Evolutionary conservation across 2,329 filamentous ascomycete species (phyloP), one percentile per base, ranked within the genome.

Genomic region (Pestalotiopsis sp.): DNA sequence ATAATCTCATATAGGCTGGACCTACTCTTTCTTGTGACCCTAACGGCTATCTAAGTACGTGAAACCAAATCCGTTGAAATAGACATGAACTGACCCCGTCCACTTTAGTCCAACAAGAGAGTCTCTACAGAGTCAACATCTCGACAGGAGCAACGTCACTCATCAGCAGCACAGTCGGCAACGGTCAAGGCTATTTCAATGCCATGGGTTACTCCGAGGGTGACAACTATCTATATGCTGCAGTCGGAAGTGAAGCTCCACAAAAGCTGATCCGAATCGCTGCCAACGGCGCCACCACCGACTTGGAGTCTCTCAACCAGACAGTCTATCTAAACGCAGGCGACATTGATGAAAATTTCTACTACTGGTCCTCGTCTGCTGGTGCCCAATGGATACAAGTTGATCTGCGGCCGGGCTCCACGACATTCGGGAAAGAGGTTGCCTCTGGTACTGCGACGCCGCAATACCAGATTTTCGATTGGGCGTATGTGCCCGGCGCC

Each of bases 221-320:
- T 4, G 71, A 73, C 62, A 71, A 71, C 65, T 70, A 63, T 59
- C 58, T 73, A 14, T 73, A 73, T 62, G 71, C 56, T 1, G 31
- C 52, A n/a, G 57, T 66, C 27, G 62, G 66, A 13, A 38, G 20
- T 14, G 13, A 13, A 23, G 66, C 68, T 41, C 25, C 56, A 4
- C 9, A 41, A 17, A 25, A 49, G 25, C 64, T 69, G 12, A 57
- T 72, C 36, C 70, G 71, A 36, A 72, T 72, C 57, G 39, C n/a
- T 13, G 64, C 38, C 49, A 67, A 71, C 45, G 72, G 71, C 31
- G 58, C 45, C 38, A 60, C 64, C 20, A 23, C 27, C n/a, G 36
- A 62, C 3, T 61, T 70, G 5, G 36, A 57, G 12, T 20, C 36
- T n/a, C 49, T 60, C 13, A 59, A 41, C 11, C n/a, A 20, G 12